phyloP scores from a whole-genome alignment of 225 moss, liverwort and hornwort genomes.

The Thuidium tamariscinum region DNA sequence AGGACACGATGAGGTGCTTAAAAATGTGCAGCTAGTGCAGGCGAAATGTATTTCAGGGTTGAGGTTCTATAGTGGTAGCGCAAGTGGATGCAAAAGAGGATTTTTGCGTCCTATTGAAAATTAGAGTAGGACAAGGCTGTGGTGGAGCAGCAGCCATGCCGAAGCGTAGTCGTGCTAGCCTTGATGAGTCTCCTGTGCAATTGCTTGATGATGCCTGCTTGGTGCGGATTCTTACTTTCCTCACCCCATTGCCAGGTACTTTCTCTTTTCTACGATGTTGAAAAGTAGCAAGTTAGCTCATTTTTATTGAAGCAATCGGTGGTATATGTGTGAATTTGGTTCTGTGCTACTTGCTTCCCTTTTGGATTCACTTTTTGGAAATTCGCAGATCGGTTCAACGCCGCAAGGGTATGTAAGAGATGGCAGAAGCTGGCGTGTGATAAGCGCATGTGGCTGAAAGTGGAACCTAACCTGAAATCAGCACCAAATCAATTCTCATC shows the following conservation, averaged over 20 bases:
- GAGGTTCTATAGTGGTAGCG: background rate
- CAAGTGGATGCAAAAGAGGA: background rate
- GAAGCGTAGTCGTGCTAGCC: constrained; percentile 3
- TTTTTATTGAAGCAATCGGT: background rate
- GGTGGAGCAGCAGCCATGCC: constrained; percentile 11
- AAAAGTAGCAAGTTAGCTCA: background rate
- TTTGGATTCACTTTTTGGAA: background rate
- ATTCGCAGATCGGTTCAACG: constrained; percentile 42
- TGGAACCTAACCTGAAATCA: constrained; percentile 5
- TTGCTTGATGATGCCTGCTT: constrained; percentile 44
- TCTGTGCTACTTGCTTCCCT: background rate
- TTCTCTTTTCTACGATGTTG: background rate
- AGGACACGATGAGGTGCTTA: background rate
- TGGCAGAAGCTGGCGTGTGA: constrained; percentile 44
- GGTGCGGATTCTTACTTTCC: constrained; percentile 39
- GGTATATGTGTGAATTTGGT: background rate
- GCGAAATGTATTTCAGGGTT: background rate
- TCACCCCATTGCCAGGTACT: constrained; percentile 41
- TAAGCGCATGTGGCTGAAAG: constrained; percentile 40
- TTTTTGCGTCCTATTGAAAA: background rate
- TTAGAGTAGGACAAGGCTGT: background rate
- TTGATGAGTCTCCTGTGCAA: constrained; percentile 19
- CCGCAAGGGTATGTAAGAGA: constrained; percentile 37
- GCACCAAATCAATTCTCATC: constrained; percentile 7
- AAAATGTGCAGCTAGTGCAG: background rate